Base-by-base conservation (phyloP, 768 basidiomycete species). In the Pleurotus ostreatus region DNA sequence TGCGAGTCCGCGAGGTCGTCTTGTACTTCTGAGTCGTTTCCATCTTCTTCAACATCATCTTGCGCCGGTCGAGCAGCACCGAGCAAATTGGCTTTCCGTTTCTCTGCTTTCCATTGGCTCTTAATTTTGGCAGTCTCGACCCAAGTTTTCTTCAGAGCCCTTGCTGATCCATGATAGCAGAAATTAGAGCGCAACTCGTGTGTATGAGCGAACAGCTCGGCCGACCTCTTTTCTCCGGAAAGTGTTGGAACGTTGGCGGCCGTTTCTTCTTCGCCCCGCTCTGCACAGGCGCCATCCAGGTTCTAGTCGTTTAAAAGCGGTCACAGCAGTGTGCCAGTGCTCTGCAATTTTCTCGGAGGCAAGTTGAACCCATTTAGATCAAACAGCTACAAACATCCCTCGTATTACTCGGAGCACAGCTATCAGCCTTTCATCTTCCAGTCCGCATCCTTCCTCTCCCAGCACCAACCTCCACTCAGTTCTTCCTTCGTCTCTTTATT, bases 81-180 rank as follows among this genome's bases (percentile, higher is more conserved):
- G 23, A 55, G 55, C 37, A 71, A 51, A 15, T 68, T 73, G 57
- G 75, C 71, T 55, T 73, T 77, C 57, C 78, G 78, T 72, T 87
- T 89, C 72, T 89, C 76, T 37, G 81, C 75, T 63, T 80, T 87
- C 88, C 91, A 93, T 73, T 87, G 80, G 61, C 80, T 82, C 64
- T 86, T 89, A 55, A 92, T 80, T 71, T 92, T 92, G 57, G 79
- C 79, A 58, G 79, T 84, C 55, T 88, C 78, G 8, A 95, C 79
- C 84, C 94, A 94, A 57, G 82, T 78, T 66, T 82, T 79, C 71
- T 93, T 95, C 57, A 95, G 75, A 62, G 84, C 86, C 68, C 82
- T 89, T 16, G 94, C 93, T 93, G 61, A 16, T 44, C 9, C 59
- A 22, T 52, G 44, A 56, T 45, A 51, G 56, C 44, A 46, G 37